Base-by-base conservation (phyloP, 805 yeast species). In the Groenewaldozyma tartarivorans region DNA sequence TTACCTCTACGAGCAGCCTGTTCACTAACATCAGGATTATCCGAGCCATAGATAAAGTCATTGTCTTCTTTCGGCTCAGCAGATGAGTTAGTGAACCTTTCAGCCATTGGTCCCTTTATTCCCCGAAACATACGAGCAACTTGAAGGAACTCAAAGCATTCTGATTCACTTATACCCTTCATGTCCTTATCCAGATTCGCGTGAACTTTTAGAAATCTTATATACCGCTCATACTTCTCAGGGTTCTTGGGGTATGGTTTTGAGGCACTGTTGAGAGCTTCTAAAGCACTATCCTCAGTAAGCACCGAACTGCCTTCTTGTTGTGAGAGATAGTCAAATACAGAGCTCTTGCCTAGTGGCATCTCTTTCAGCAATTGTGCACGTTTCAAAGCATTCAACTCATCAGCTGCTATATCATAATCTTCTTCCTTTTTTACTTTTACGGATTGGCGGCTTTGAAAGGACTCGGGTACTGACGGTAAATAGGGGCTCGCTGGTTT, bases 111-210 rank as follows among this genome's bases (percentile, higher is more conserved):
- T 4, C 57, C 56, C 6, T 41, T 35, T 15, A 52, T 41, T 2
- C 56, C 54, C 27, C 48, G 39, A 40, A 55, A 56, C 19, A 56
- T 35, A 6, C 31, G 32, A 2, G 58, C 60, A 6, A 51, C 51
- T 33, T 44, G 43, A 9, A 39, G 35, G 33, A 55, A 55, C 40
- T 55, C 60, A 5, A 33, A 27, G 5, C 46, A 40, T 36, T 55
- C 57, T 3, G n/a, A 21, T 6, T 41, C 15, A 21, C 21, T 20
- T 5, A 16, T 44, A 29, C 20, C 41, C 39, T 13, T 32, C 27
- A 19, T 15, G 32, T 16, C 18, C 7, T 21, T 20, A 19, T n/a
- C 29, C 16, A 22, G n/a, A 9, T 43, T 49, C 4, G 52, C 44
- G n/a, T 52, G 47, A 4, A 32, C 18, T 32, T 46, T 39, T n/a